Evolutionary conservation across 305 asterid genomes (phyloP), one percentile per base, ranked within the genome.

Genomic region (Fraxinus dipetala): DNA sequence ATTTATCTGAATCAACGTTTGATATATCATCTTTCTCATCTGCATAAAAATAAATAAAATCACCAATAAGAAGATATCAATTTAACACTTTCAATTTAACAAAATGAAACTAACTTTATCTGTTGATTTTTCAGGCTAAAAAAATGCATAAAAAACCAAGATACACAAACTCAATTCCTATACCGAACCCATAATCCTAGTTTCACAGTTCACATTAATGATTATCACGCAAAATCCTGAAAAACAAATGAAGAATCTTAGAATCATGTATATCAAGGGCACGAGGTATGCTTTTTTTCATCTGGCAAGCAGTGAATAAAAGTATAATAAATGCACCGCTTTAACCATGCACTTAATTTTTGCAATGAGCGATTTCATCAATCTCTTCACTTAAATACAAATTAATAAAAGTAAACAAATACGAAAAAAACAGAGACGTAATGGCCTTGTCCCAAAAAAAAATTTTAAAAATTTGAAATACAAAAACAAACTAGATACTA

Each of bases 21-120:
- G 93, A 87, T 34, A 96, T 74, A 85, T 91, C 97, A 83, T 96
- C 99, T 84, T 88, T 89, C 80, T 90, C 98, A 83, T 96, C 99
- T 96, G 96, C 91, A 86, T 13, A 78, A 82, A 61, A 48, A 35
- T 51, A 78, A 10, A 67, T 10, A 28, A 67, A 67, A 26, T 67
- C 18, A 6, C 6, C 67, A 56, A 56, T 56, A 20, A 56, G 26
- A 56, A 56, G 67, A 56, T 1, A 26, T 67, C 74, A 67, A 67
- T 4, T 3, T 67, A 10, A 63, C 11, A 26, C 18, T 3, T 24
- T 28, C 74, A 67, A 67, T 4, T 26, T 65, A 65, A 65, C 16
- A 2, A 26, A 24, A 30, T 28, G 32, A 65, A 65, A 26, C 20
- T 6, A 28, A 67, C 35, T 67, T 28, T 10, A 22, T 26, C 30